Base-by-base conservation (phyloP, 768 basidiomycete genomes). In the Tricholoma bakamatsutake region DNA sequence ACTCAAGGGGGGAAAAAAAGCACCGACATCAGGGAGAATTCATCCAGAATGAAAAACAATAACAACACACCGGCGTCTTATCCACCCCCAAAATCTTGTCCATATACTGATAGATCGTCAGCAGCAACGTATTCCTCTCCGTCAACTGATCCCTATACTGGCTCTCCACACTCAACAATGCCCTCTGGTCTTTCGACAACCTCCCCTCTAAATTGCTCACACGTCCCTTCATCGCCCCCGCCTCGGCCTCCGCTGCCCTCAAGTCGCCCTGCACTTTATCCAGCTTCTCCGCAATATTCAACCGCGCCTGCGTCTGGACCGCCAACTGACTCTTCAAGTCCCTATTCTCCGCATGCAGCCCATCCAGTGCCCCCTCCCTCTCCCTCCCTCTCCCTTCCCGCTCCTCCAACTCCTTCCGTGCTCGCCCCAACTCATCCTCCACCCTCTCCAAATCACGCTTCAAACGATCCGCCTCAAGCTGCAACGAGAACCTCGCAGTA, bases 91-190 rank as follows among this genome's bases (percentile, higher is more conserved):
- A 76, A 61, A 97, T 93, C 75, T 88, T 90, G 63, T 97, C 95
- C 78, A 96, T 81, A 66, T 95, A 94, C 71, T 97, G 93, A 69
- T 93, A 97, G 27, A 97, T 90, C 7, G 92, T 93, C 62, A 97
- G 74, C 52, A 98, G 73, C 30, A 98, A 76, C 24, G 93, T 94
- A 67, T 94, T 97, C 54, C 93, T 77, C 75, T 98, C 96, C 15
- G 92, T 93, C 33, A 96, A 69, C 71, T 98, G 95, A 70, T 96
- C 91, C 27, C 94, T 79, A 66, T 90, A 93, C 70, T 92, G 87
- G 53, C 73, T 81, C 70, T 96, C 93, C 2, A 85, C 83, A 21
- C 72, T 68, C 59, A 91, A 67, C 56, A 93, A 66, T 40, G 82
- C 76, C 35, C 89, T 77, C 68, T 93, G 90, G 59, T 94, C 93